Percentiles rank a stretch among this genome's conserved stretches.
Conservation (phyloP, 768 basidiomycete species). For the Rhizopogon sp. region DNA sequence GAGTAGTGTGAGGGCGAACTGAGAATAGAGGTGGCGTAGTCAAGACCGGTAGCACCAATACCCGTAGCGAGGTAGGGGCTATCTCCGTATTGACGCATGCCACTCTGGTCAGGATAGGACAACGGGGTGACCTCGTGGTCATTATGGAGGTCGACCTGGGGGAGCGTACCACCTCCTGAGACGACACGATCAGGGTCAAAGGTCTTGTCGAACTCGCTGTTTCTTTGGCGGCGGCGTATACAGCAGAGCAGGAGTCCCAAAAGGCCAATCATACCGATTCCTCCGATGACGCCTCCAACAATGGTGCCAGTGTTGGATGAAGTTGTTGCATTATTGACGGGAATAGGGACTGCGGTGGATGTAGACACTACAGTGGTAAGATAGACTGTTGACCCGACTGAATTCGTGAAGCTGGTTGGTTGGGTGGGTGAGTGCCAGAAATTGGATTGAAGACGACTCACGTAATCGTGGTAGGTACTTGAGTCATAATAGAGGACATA, state of each 20-base stretch:
- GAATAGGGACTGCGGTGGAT: constrained; percentile 4
- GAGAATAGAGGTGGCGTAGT: not conserved
- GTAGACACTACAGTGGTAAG: constrained; percentile 15
- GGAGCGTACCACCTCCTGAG: constrained; percentile 21
- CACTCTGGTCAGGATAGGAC: not conserved
- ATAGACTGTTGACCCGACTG: constrained; percentile 14
- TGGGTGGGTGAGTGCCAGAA: not conserved
- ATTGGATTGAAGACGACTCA: constrained; percentile 9
- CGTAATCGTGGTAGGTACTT: constrained; percentile 12
- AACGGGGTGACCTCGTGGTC: constrained; percentile 25
- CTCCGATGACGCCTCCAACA: constrained; percentile 48
- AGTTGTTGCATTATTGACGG: not conserved
- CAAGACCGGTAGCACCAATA: not conserved
- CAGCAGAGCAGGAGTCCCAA: constrained; percentile 26
- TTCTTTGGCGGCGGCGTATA: constrained; percentile 16
- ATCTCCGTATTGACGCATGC: constrained; percentile 20
- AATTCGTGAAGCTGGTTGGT: constrained; percentile 15
- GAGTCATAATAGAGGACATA: not conserved
- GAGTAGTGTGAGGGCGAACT: constrained; percentile 8
- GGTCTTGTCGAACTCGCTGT: constrained; percentile 44
- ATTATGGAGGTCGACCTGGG: constrained; percentile 20
- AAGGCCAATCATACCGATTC: constrained; percentile 25
- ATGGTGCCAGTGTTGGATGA: constrained; percentile 32
- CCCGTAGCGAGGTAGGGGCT: constrained; percentile 4
- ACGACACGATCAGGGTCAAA: constrained; percentile 44